Base-by-base conservation (phyloP, 495 filamentous ascomycete species). In the Penicillium pulvis region DNA sequence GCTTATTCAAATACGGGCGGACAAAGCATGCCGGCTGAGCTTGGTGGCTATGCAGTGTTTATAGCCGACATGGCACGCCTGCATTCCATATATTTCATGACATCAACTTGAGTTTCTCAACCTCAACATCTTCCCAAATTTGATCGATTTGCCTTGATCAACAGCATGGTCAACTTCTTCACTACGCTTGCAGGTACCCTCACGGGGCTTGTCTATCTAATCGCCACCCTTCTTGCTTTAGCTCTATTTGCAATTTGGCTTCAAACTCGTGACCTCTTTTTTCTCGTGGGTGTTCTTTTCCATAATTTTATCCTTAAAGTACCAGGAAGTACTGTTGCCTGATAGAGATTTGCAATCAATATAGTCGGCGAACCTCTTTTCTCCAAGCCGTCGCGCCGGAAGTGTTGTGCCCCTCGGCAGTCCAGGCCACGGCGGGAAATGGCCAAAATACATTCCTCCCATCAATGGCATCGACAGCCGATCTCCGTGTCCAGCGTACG, bases 401-500 rank as follows among this genome's bases (percentile, higher is more conserved):
- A 47, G 10, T 11, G 44, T 47, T 14, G 23, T 47, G 2, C 9
- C 44, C 23, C 6, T 8, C 0, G 44, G 44, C 20, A 7, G 5
- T 47, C 44, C 44, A 26, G 44, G 44, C 10, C 44, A 47, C 12
- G 20, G 23, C 11, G 44, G 44, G 2, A 47, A 11, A 9, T 47
- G 44, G 44, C 44, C 44, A 20, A 47, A 47, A 24, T 47, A 12
- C 44, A 11, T 47, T 6, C 44, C 44, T 26, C 44, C 44, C 20
- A 26, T 16, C 0, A 1, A 47, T 12, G 44, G 20, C 1, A 12
- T 12, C 3, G 44, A 47, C 10, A 47, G 44, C 19, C 44, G 44
- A 7, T 47, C 44, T 6, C 44, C 44, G 9, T 47, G 44, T 47
- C 44, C 44, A 6, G 44, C 12, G 44, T 47, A 47, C n/a, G 44